Base-by-base conservation (phyloP, 306 rosid species). In the Gynostemma pentaphyllum region DNA sequence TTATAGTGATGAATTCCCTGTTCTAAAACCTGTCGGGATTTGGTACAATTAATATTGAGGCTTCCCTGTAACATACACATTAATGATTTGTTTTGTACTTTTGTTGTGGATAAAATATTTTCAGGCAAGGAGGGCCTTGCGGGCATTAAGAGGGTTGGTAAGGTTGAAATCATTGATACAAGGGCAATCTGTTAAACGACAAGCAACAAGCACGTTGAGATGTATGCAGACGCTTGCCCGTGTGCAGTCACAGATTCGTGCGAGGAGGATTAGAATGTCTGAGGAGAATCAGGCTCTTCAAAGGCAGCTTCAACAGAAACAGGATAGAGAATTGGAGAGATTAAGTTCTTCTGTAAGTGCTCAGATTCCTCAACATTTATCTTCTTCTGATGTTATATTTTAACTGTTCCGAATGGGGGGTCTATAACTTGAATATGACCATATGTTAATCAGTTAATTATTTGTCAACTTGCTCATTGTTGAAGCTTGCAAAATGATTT, bases 151-250 rank as follows among this genome's bases (percentile, higher is more conserved):
- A 75, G 95, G 95, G 59, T 76, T 94, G 80, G 89, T 74, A 62
- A 82, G 97, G 87, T 75, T 94, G 86, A 88, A 72, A 64, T 72
- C 84, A 22, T 68, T 88, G 83, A 73, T 88, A n/a, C 70, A 81
- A 66, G 94, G 94, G 28, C 87, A 86, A 70, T 78, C 81, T 26
- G 95, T 88, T 63, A 86, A 88, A 78, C 71, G 94, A 32, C 99
- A 94, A 78, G 85, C 87, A 28, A 74, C 87, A 15, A 76, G 82
- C 32, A 76, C 97, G 19, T 83, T 94, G 54, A 83, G 70, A 75
- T 86, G 90, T 80, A 88, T 94, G 97, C 99, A 94, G 79, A 88
- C 97, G 9, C 81, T 88, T 66, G 80, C 95, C 41, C 75, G 80
- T 4, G 68, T 94, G 42, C 99, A 94, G 68, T 82, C 90, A 39